These are phyloP conservation scores for Halteria grandinella DNA, from an alignment of 73 alveolate genomes.

Conservation along the genomic window DNA sequence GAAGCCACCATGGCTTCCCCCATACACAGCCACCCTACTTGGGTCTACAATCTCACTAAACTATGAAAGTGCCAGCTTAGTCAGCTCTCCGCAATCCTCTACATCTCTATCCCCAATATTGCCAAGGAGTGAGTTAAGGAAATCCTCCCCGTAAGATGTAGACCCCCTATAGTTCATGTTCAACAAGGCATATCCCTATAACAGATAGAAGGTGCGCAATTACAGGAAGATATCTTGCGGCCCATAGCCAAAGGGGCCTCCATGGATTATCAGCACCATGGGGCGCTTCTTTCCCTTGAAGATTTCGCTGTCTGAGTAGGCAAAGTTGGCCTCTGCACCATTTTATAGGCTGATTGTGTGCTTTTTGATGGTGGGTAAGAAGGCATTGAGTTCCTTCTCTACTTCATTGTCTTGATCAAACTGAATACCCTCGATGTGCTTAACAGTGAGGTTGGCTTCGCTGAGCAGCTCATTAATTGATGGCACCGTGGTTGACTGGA, in stretches of 20 bases:
- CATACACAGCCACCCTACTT: slow-evolving; percentile 54
- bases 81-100: slow-evolving; percentile 54
- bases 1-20: slow-evolving; percentile 78
- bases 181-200: slow-evolving; percentile 49
- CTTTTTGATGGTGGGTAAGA: not conserved
- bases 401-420: not conserved
- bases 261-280: slow-evolving; percentile 54
- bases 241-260: slow-evolving; percentile 65
- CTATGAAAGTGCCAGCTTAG: slow-evolving; percentile 25
- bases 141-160: slow-evolving; percentile 58
- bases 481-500: not conserved
- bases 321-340: slow-evolving; percentile 61
- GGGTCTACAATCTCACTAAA: slow-evolving; percentile 23
- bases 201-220: not conserved
- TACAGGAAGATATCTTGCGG: slow-evolving; percentile 34
- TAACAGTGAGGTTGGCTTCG: not conserved
- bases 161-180: slow-evolving; percentile 60
- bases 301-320: not conserved
- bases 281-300: slow-evolving; percentile 35
- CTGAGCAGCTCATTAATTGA: not conserved
- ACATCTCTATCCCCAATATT: slow-evolving; percentile 54
- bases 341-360: slow-evolving; percentile 11
- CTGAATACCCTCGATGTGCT: not conserved
- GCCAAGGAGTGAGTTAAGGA: slow-evolving; percentile 55
- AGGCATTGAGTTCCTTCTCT: not conserved